Base-by-base conservation (phyloP, 1,284 basidiomycete species). In the Mycosarcoma mackinlayi region DNA sequence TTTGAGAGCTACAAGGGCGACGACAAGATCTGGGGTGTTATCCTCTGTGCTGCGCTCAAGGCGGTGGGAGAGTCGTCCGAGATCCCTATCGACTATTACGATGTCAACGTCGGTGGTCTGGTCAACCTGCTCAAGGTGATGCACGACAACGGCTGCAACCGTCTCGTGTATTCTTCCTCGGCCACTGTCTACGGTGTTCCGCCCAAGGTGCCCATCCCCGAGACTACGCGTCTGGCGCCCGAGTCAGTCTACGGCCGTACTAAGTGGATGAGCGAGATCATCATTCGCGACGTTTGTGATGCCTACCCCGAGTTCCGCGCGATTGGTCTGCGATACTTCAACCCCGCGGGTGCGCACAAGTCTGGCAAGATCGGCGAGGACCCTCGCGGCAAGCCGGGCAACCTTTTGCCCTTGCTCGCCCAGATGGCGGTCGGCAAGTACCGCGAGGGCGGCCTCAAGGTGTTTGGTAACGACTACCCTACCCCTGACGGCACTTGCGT, bases 141-240 rank as follows among this genome's bases (percentile, higher is more conserved):
- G 94, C 86, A 87, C 56, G 90, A 91, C 66, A 92, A 89, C 83
- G 89, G 90, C 59, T 92, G 90, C 85, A 87, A 88, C 63, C 88
- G 92, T 61, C 86, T 98, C 68, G 94, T 99, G 66, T 99, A 98
- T 86, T 97, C 94, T 1, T 97, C 94, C 11, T 96, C 93, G 23
- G 96, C 96, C 2, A 98, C 96, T n/a, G 96, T 98, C 31, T 99
- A 99, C 83, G 96, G 96, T 62, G 94, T 90, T 3, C 96, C 96
- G 8, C 90, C 92, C 42, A 86, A 86, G 57, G 92, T 98, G 59
- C 96, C 96, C 44, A 98, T 98, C 73, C 93, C 94, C 19, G 96
- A 99, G 84, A 88, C 90, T 3, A 94, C 93, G 6, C 90, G 91
- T 11, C 84, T 98, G 62, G 85, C 91, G 79, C 92, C 95, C 3